Percentiles rank a stretch among this genome's conserved stretches.
These are phyloP conservation scores for Cynanchum wilfordii DNA, from an alignment of 257 asterid species.

Conservation along the genomic window DNA sequence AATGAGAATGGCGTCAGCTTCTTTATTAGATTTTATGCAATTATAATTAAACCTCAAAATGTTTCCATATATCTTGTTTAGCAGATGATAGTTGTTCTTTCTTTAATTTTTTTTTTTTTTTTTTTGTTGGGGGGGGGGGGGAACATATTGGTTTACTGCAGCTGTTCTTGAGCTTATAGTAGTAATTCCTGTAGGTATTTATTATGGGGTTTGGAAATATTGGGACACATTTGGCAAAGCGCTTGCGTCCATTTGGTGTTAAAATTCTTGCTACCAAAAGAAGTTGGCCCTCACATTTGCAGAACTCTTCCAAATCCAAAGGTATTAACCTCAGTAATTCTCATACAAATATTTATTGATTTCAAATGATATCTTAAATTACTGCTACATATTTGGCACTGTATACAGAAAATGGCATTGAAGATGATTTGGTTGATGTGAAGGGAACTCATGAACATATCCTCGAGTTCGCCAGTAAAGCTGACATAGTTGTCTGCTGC, in stretches of 20 bases:
- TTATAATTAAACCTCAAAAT: too few relatives aligned
- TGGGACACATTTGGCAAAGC: slow-evolving; percentile 83
- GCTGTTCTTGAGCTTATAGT: background rate
- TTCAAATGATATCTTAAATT: background rate
- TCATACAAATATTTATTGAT: background rate
- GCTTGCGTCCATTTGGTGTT: slow-evolving; percentile 84
- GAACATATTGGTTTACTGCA: background rate
- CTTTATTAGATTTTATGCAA: too few relatives aligned
- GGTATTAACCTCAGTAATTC: slow-evolving; percentile 29
- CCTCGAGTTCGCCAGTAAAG: slow-evolving; percentile 60
- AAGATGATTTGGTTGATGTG: slow-evolving; percentile 63
- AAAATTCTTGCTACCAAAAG: slow-evolving; percentile 90
- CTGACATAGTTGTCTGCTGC: slow-evolving; percentile 89
- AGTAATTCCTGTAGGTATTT: slow-evolving; percentile 44
- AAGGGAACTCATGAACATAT: slow-evolving; percentile 74
- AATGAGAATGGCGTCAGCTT: too few relatives aligned
- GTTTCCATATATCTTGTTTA: background rate
- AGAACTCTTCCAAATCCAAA: slow-evolving; percentile 31
- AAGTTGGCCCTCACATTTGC: slow-evolving; percentile 50
- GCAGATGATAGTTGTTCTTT: background rate
- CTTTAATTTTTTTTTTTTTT: background rate
- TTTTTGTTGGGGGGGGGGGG: background rate
- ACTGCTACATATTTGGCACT: slow-evolving; percentile 17
- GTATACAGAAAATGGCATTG: slow-evolving; percentile 21
- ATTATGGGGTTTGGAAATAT: slow-evolving; percentile 87